phyloP scores from a whole-genome alignment of 129 eudicot genomes.

The Centaurea solstitialis region DNA sequence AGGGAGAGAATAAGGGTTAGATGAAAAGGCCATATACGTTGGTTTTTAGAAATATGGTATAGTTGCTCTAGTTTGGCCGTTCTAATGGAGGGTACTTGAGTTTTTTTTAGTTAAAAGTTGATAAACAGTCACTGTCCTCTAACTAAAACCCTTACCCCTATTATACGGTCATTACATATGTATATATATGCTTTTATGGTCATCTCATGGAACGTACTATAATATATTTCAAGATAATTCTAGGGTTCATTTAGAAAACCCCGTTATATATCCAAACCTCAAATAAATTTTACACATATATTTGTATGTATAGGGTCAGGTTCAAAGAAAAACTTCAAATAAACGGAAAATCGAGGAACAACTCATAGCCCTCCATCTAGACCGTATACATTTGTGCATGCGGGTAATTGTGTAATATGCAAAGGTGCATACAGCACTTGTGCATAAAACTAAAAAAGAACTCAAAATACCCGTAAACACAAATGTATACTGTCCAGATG shows the following conservation, averaged over 20 bases:
- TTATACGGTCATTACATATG: constrained; percentile 4
- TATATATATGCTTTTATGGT: constrained; percentile 14
- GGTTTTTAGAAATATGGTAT: constrained; percentile 6
- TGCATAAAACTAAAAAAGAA: too few species aligned
- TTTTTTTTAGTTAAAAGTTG: constrained; percentile 32
- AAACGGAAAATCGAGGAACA: too few species aligned
- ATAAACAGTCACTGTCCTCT: constrained; percentile 38
- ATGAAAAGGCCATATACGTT: constrained; percentile 36
- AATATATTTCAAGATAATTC: constrained; percentile 23
- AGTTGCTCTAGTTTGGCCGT: constrained; percentile 32
- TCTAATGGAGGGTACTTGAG: constrained; percentile 38
- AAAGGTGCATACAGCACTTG: too few species aligned
- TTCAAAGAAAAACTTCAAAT: too few species aligned
- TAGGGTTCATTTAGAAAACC: constrained; percentile 3
- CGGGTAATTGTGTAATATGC: too few species aligned
- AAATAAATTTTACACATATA: too few species aligned
- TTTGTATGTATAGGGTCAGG: too few species aligned
- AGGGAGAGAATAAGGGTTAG: constrained; percentile 34
- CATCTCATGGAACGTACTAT: constrained; percentile 24
- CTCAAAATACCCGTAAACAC: too few species aligned
- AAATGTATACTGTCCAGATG: too few species aligned
- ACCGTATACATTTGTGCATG: too few species aligned
- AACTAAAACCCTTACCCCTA: constrained; percentile 32
- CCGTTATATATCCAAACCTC: neutral
- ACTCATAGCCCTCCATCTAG: too few species aligned